phyloP scores from a whole-genome alignment of 225 moss, liverwort and hornwort genomes.

The Polytrichum commune region DNA sequence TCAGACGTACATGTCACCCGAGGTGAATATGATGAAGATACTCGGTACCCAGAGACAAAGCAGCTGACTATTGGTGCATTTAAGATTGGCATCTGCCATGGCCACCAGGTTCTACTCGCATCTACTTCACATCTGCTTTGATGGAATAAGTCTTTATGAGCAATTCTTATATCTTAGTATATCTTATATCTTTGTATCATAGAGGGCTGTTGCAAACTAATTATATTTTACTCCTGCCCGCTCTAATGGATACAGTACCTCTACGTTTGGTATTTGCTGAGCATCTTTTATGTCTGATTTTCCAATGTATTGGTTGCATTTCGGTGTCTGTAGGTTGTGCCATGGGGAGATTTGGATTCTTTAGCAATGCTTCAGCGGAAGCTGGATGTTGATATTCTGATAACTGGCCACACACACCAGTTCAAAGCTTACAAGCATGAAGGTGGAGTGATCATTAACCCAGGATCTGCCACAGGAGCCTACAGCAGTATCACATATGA shows the following conservation, averaged over 20 bases:
- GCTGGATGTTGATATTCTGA: conserved; percentile 80
- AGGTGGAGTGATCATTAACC: conserved; percentile 88
- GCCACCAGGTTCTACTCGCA: conserved; percentile 61
- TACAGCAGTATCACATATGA: conserved; percentile 94
- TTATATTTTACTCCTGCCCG: neutral
- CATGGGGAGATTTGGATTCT: conserved; percentile 92
- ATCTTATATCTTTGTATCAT: neutral
- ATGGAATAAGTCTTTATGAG: too few relatives aligned
- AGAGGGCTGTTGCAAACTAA: neutral
- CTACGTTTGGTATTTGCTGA: too few relatives aligned
- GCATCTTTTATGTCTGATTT: neutral
- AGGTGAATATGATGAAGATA: conserved; percentile 84
- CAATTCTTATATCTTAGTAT: too few relatives aligned
- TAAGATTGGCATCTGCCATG: conserved; percentile 89
- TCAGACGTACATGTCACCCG: conserved; percentile 82
- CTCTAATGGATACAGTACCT: too few relatives aligned
- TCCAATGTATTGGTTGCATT: neutral
- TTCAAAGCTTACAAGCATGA: conserved; percentile 93
- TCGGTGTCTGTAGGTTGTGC: conserved; percentile 54
- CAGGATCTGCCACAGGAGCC: conserved; percentile 88
- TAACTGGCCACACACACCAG: conserved; percentile 89
- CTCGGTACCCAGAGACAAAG: conserved; percentile 84
- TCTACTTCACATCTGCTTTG: neutral
- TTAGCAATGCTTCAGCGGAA: conserved; percentile 86
- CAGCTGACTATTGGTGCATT: conserved; percentile 79